Conservation (phyloP, 2,329 filamentous ascomycete genomes). For the Scleromitrula shiraiana region DNA sequence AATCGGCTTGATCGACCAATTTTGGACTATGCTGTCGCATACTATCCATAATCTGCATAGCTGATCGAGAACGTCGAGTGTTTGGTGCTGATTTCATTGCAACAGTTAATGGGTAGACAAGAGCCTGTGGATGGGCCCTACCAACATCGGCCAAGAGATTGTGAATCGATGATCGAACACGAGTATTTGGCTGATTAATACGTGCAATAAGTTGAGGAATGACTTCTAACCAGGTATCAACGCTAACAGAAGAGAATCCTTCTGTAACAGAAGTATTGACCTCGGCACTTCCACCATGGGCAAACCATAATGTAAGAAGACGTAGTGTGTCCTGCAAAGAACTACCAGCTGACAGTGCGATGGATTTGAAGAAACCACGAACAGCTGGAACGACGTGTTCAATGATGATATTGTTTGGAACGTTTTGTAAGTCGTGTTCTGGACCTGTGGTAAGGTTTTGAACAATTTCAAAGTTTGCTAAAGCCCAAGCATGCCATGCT, state of each 20-base stretch:
- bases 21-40: slow-evolving; percentile 92
- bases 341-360: slow-evolving; percentile 82
- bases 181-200: slow-evolving; percentile 89
- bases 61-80: slow-evolving; percentile 75
- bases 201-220: slow-evolving; percentile 95
- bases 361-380: slow-evolving; percentile 94
- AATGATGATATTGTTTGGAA: slow-evolving; percentile 59
- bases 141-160: slow-evolving; percentile 89
- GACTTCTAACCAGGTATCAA: slow-evolving; percentile 98
- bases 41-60: slow-evolving; percentile 91
- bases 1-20: slow-evolving; percentile 89
- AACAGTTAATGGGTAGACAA: slow-evolving; percentile 95
- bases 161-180: slow-evolving; percentile 85
- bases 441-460: slow-evolving; percentile 52
- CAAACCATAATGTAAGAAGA: slow-evolving; percentile 91
- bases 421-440: slow-evolving; percentile 29
- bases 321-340: slow-evolving; percentile 93
- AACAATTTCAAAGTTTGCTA: slow-evolving; percentile 98
- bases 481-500: slow-evolving; percentile 97
- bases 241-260: slow-evolving; percentile 83
- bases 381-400: slow-evolving; percentile 93
- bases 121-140: slow-evolving; percentile 85
- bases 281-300: slow-evolving; percentile 78
- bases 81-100: slow-evolving; percentile 91
- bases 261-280: slow-evolving; percentile 85